phyloP scores from a whole-genome alignment of 768 basidiomycete genomes.

The Tylopilus sp. region DNA sequence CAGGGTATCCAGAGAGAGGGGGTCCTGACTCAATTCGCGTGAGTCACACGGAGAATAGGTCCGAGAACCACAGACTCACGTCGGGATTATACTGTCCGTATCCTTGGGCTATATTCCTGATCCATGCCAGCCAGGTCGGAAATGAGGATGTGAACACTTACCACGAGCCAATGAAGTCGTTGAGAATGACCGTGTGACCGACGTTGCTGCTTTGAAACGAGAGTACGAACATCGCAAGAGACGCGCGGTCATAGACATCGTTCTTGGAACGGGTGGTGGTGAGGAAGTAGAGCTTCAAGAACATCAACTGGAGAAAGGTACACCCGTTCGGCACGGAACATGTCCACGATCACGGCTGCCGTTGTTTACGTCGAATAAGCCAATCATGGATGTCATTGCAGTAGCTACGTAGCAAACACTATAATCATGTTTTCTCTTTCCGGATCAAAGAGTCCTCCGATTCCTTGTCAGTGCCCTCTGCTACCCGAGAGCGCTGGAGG shows the following conservation, averaged over 20 bases:
- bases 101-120: constrained; percentile 13
- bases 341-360: not conserved
- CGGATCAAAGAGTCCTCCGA: too few species aligned
- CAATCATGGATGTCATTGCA: not conserved
- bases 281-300: not conserved
- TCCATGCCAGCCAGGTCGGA: not conserved
- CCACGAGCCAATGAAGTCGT: constrained; percentile 17
- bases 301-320: not conserved
- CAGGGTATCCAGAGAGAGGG: constrained; percentile 72
- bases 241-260: not conserved
- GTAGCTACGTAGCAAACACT: not conserved
- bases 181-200: constrained; percentile 18
- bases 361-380: too few species aligned
- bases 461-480: too few species aligned
- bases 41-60: not conserved
- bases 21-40: constrained; percentile 55
- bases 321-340: constrained; percentile 18
- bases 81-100: constrained; percentile 19
- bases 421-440: too few species aligned
- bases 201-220: constrained; percentile 10
- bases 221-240: constrained; percentile 4
- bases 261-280: not conserved
- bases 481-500: constrained; percentile 10
- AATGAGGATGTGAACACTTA: constrained; percentile 9
- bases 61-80: constrained; percentile 11